Percentiles rank a stretch among this genome's conserved stretches.
phyloP scores from a whole-genome alignment of 1,139 yeast species.

The Hansenula anomala region DNA sequence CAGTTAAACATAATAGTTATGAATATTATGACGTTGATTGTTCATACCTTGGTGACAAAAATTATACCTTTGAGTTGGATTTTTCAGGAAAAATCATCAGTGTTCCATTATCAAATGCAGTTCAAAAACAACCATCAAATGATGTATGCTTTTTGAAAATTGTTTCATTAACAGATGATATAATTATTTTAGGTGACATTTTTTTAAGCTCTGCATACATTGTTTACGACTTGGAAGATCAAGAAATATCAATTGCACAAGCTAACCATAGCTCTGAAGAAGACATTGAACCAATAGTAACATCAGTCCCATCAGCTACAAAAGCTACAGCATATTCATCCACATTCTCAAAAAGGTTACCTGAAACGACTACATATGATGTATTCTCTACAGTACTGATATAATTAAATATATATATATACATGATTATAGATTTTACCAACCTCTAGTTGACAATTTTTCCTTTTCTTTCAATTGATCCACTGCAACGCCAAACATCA shows the following conservation, averaged over 20 bases:
- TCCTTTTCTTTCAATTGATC: slow-evolving; percentile 2
- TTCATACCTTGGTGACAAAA: background rate
- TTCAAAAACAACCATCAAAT: slow-evolving; percentile 13
- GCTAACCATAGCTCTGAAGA: slow-evolving; percentile 33
- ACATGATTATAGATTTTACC: background rate
- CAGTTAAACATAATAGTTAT: background rate
- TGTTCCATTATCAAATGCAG: slow-evolving; percentile 42
- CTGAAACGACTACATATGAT: background rate
- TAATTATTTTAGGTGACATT: slow-evolving; percentile 57
- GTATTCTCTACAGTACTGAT: background rate
- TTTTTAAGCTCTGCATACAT: slow-evolving; percentile 69
- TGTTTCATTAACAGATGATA: slow-evolving; percentile 24
- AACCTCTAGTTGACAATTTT: slow-evolving; percentile 2
- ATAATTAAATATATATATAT: background rate
- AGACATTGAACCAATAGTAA: slow-evolving; percentile 35
- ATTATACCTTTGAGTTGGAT: slow-evolving; percentile 29
- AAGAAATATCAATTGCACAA: slow-evolving; percentile 62
- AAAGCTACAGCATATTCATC: slow-evolving; percentile 31
- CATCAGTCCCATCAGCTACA: slow-evolving; percentile 40
- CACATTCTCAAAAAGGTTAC: background rate
- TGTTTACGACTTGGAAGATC: slow-evolving; percentile 66
- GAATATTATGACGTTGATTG: slow-evolving; percentile 1
- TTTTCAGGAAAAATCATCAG: slow-evolving; percentile 45
- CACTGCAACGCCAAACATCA: slow-evolving; percentile 4
- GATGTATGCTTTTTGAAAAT: slow-evolving; percentile 25